Conservation (phyloP, 768 basidiomycete genomes). For the Russula olivacea region DNA sequence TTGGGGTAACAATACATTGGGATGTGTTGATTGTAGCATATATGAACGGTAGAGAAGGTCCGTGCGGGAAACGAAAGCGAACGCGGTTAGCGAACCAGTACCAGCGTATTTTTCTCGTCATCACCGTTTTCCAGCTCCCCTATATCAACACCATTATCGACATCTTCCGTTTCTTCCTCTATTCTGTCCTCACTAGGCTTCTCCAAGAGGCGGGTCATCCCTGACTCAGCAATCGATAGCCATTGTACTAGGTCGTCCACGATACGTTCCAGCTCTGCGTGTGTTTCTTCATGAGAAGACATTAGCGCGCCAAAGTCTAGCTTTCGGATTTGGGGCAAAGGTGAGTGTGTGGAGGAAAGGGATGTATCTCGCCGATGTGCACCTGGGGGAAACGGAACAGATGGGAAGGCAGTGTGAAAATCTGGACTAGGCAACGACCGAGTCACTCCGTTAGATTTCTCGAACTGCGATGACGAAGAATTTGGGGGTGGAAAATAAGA, state of each 20-base stretch:
- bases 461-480: background rate
- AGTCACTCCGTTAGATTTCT: slow-evolving; percentile 1
- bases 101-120: slow-evolving; percentile 9
- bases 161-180: slow-evolving; percentile 57
- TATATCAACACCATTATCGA: background rate
- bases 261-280: slow-evolving; percentile 62
- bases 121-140: background rate
- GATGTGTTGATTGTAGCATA: background rate
- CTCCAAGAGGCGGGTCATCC: slow-evolving; percentile 63
- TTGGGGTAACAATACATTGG: slow-evolving; percentile 1
- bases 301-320: slow-evolving; percentile 62
- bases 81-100: slow-evolving; percentile 14
- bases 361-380: slow-evolving; percentile 27
- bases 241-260: slow-evolving; percentile 73
- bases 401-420: slow-evolving; percentile 3
- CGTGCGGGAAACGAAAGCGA: background rate
- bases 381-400: slow-evolving; percentile 24
- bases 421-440: slow-evolving; percentile 10
- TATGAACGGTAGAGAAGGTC: background rate
- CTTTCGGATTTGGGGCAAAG: slow-evolving; percentile 46
- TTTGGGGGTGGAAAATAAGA: slow-evolving; percentile 5
- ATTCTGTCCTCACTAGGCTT: slow-evolving; percentile 46
- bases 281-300: slow-evolving; percentile 51
- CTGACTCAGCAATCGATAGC: slow-evolving; percentile 68
- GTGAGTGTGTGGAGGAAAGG: slow-evolving; percentile 17